Base-by-base conservation (phyloP, 1,139 yeast species). In the Hemisphaericaspora xylanilytica region DNA sequence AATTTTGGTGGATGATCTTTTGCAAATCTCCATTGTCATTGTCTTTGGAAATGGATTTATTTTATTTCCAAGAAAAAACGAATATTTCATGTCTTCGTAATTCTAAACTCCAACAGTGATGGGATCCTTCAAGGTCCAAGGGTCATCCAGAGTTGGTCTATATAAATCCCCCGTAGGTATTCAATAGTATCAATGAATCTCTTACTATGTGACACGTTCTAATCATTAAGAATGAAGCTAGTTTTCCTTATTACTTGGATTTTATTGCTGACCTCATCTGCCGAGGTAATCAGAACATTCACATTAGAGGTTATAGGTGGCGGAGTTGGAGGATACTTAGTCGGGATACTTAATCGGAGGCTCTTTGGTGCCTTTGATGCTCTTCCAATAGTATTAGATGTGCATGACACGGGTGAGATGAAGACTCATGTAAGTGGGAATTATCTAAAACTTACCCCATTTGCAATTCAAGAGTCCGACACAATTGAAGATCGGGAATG, bases 361-460 rank as follows among this genome's bases (percentile, higher is more conserved):
- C 13, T 33, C 5, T 26, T 12, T 20, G 30, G 36, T 9, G 25
- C 12, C 5, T 4, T 8, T 5, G 36, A 33, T 24, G 31, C 16
- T 13, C 13, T 20, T 14, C 29, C 20, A 8, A 18, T 16, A 13
- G 36, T 26, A 4, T 20, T 26, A 5, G 26, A 33, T 10, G 17
- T 33, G 12, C 31, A 26, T 18, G 30, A 26, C 7, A 33, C 18
- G 3, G 36, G 36, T 3, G 31, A 33, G 10, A n/a, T 33, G 17
- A 28, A 33, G 20, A 33, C 26, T 12, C 9, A 20, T 12, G 15
- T 9, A 10, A 12, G 13, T n/a, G 16, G 22, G 3, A 7, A 12
- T 5, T 33, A 14, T 18, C 27, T 33, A 17, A 25, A 17, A 9
- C 26, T 26, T 4, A 18, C 26, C 4, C 26, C 25, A 3, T 26